Percentiles rank a stretch among this genome's conserved stretches.
Evolutionary conservation across 2,329 filamentous ascomycete genomes (phyloP).

Genomic region (Exutisphaerella laricina): DNA sequence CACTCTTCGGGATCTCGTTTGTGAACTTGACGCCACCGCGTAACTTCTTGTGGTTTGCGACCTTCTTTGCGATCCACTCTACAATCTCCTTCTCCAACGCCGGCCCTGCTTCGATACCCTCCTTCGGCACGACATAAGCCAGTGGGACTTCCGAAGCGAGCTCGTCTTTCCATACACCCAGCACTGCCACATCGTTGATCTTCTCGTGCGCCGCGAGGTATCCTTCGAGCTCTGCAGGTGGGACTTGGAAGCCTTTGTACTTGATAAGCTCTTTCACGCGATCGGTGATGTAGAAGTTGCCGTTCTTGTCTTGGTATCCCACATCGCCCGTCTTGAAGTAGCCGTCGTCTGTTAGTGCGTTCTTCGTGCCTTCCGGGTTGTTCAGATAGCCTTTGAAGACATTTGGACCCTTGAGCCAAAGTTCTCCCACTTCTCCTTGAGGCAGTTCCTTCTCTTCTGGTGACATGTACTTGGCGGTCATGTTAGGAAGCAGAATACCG

Average conservation of each 20-base stretch:
- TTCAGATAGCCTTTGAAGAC: conserved; percentile 85
- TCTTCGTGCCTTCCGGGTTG: conserved; percentile 61
- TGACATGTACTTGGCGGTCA: conserved; percentile 75
- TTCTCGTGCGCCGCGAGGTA: conserved; percentile 44
- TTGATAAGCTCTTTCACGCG: conserved; percentile 62
- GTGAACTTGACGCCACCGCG: conserved; percentile 55
- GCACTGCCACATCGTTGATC: conserved; percentile 54
- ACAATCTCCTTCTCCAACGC: conserved; percentile 45
- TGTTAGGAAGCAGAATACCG: conserved; percentile 70
- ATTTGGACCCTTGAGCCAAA: conserved; percentile 65
- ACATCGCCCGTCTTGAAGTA: conserved; percentile 89
- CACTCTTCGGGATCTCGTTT: conserved; percentile 64
- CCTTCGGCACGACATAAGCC: conserved; percentile 51
- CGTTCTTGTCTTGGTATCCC: conserved; percentile 66
- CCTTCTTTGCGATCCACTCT: conserved; percentile 59
- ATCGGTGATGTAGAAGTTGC: conserved; percentile 84
- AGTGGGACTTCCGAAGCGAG: conserved; percentile 53
- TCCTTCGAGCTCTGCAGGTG: conserved; percentile 43
- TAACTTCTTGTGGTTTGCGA: conserved; percentile 56
- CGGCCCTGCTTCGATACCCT: conserved; percentile 17
- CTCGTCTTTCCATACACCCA: conserved; percentile 48
- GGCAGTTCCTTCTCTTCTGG: conserved; percentile 54
- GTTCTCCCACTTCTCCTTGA: conserved; percentile 80
- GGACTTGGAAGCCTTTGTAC: conserved; percentile 44
- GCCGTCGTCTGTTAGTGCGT: conserved; percentile 67